Percentiles rank a stretch among this genome's conserved stretches.
phyloP scores from a whole-genome alignment of 768 basidiomycete genomes.

The Tylopilus vinaceipallidus region DNA sequence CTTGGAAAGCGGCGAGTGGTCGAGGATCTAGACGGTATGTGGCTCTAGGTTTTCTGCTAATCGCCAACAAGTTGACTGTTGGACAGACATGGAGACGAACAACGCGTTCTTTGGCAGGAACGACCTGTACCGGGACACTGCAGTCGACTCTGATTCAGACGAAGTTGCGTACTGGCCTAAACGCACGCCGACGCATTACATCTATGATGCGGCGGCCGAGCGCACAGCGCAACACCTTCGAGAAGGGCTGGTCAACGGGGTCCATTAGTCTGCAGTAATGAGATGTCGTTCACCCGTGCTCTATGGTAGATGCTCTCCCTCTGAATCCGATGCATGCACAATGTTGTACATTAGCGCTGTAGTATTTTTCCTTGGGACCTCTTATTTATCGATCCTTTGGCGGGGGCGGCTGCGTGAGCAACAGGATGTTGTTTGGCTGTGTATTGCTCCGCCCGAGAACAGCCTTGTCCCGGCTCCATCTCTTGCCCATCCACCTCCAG shows the following conservation, averaged over 20 bases:
- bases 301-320: slow-evolving; percentile 13
- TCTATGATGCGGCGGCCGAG: slow-evolving; percentile 93
- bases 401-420: neutral
- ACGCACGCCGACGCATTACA: slow-evolving; percentile 62
- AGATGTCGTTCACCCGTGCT: neutral
- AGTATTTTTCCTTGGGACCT: slow-evolving; percentile 14
- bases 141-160: slow-evolving; percentile 51
- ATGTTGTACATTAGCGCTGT: slow-evolving; percentile 29
- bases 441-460: slow-evolving; percentile 7
- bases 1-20: slow-evolving; percentile 78
- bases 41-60: no score
- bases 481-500: slow-evolving; percentile 12
- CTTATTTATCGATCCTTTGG: slow-evolving; percentile 21
- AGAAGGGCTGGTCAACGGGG: slow-evolving; percentile 47
- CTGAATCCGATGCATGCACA: slow-evolving; percentile 14
- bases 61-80: no score
- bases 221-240: slow-evolving; percentile 60
- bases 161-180: slow-evolving; percentile 34
- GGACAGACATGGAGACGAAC: slow-evolving; percentile 48
- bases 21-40: slow-evolving; percentile 45
- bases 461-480: no score
- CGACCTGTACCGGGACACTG: slow-evolving; percentile 32
- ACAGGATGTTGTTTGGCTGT: slow-evolving; percentile 27
- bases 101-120: slow-evolving; percentile 51
- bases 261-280: slow-evolving; percentile 37